Evolutionary conservation across 1,139 yeast genomes (phyloP).

Genomic region (Suhomyces ambrosiae): DNA sequence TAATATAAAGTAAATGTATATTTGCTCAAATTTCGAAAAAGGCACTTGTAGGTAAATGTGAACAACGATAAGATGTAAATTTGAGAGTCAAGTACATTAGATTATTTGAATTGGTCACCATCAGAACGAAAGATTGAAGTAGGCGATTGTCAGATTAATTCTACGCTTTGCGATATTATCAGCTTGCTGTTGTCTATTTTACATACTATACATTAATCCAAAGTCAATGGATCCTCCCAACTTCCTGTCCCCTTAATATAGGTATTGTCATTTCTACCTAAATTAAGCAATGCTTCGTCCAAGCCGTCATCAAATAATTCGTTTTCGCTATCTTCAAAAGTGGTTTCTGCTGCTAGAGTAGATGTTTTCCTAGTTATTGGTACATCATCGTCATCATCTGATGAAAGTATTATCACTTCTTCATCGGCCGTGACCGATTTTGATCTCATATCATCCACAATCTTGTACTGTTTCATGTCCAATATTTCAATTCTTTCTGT

Average conservation of each 20-base stretch:
- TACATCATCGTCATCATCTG: conserved; percentile 17
- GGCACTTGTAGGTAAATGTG: no score
- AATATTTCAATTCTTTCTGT: conserved; percentile 40
- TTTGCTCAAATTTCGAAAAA: no score
- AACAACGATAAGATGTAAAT: no score
- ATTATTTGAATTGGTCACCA: no score
- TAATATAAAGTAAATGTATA: no score
- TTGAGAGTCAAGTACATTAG: no score
- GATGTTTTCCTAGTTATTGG: neutral
- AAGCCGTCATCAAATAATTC: conserved; percentile 26
- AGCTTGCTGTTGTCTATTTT: no score
- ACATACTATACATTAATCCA: conserved; percentile 23
- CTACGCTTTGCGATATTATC: no score
- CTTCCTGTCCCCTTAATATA: conserved; percentile 32
- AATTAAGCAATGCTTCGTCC: conserved; percentile 21
- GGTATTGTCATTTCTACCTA: conserved; percentile 9
- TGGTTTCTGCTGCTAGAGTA: conserved; percentile 1
- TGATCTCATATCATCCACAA: conserved; percentile 30
- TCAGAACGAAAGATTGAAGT: no score
- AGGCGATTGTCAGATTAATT: no score
- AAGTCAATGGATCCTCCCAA: conserved; percentile 43
- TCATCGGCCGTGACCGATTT: conserved; percentile 17
- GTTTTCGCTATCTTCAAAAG: conserved; percentile 9
- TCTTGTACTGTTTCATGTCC: conserved; percentile 38
- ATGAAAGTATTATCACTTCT: conserved; percentile 31